Conservation (phyloP, 768 basidiomycete genomes). For the Neoboletus subvelutipes region DNA sequence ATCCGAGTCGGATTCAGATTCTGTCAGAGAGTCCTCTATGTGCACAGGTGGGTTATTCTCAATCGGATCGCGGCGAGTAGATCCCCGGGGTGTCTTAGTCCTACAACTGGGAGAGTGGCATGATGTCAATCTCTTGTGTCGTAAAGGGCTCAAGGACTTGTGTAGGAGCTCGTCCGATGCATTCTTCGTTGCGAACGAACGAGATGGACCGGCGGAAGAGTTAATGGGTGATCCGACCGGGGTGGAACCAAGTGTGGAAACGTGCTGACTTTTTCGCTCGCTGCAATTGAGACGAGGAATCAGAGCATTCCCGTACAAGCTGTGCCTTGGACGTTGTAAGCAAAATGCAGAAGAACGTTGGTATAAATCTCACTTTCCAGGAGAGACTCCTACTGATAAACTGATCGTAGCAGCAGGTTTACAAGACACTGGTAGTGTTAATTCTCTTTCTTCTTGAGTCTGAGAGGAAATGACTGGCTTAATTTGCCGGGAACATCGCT, state of each 20-base stretch:
- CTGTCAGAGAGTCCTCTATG: conserved; percentile 32
- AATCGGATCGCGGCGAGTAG: conserved; percentile 2
- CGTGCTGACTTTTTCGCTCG: not conserved
- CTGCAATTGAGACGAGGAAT: not conserved
- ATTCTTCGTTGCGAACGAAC: conserved; percentile 2
- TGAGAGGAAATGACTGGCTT: conserved; percentile 33
- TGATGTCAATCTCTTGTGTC: not conserved
- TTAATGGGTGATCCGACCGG: conserved; percentile 1
- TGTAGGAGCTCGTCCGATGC: not conserved
- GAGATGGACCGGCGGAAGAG: not conserved
- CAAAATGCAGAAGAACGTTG: not conserved
- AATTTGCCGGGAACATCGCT: conserved; percentile 27
- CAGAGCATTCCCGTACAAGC: not conserved
- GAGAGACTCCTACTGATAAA: not conserved
- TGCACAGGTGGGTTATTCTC: conserved; percentile 3
- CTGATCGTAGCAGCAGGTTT: not conserved
- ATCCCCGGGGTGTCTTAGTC: not conserved
- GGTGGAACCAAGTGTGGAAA: conserved; percentile 1
- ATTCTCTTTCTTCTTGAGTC: conserved; percentile 32
- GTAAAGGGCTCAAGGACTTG: not conserved
- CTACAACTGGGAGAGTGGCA: conserved; percentile 5
- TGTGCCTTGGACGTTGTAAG: conserved; percentile 15
- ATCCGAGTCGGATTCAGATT: conserved; percentile 30
- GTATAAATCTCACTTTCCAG: conserved; percentile 18
- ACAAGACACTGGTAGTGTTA: conserved; percentile 14